These are phyloP conservation scores for Fusarium poae DNA, from an alignment of 2,329 filamentous ascomycete genomes.

Conservation along the genomic window DNA sequence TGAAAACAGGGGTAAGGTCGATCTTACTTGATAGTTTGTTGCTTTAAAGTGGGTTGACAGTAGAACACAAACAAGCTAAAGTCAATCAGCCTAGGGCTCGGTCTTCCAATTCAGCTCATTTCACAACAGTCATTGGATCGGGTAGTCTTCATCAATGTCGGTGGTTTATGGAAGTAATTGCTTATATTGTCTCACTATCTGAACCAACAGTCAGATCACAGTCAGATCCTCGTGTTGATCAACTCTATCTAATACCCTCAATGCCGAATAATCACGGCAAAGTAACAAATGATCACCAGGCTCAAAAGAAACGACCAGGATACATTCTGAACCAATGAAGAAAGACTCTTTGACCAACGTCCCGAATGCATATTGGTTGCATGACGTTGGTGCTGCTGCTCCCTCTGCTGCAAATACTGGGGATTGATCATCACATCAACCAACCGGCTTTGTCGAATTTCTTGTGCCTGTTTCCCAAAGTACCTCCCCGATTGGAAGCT, in stretches of 20 bases:
- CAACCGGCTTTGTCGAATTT: conserved; percentile 16
- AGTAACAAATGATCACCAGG: conserved; percentile 13
- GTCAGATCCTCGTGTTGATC: neutral
- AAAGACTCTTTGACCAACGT: neutral
- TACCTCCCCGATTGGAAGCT: conserved; percentile 29
- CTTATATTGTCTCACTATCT: neutral
- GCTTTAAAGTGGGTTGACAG: neutral
- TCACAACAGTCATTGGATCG: neutral
- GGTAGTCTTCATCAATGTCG: neutral
- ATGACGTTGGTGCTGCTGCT: neutral
- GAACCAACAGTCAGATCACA: neutral
- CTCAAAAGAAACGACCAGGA: conserved; percentile 2
- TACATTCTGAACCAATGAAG: neutral
- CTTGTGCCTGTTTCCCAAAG: conserved; percentile 21
- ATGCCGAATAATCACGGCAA: neutral
- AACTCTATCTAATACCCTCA: neutral
- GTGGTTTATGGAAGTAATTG: neutral
- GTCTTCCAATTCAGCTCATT: neutral
- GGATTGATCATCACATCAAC: conserved; percentile 22
- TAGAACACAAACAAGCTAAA: neutral
- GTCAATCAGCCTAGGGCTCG: neutral
- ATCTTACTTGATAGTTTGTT: conserved; percentile 4
- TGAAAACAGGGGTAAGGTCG: neutral
- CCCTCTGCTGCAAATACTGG: conserved; percentile 2
- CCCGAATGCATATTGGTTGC: neutral